Evolutionary conservation across 371 early-diverging fungal species (phyloP), one percentile per base, ranked within the genome.

Genomic region (Actinomucor elegans): DNA sequence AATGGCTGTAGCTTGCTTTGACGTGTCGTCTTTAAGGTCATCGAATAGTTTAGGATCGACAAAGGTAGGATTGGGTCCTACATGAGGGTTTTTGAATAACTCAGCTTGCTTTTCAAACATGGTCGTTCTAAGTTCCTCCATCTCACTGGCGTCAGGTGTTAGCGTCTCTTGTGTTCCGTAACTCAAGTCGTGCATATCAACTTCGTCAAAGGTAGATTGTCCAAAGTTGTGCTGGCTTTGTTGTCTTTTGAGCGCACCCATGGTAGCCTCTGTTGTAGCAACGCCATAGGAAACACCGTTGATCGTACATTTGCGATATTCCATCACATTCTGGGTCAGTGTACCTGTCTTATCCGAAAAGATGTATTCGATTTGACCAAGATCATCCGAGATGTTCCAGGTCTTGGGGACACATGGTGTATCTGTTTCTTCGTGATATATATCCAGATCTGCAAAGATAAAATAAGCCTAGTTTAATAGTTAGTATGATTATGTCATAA

Each of bases 271-370:
- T 0, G 73, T 73, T 5, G 58, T 54, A 4, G 69, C 84, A 15
- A 78, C 52, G 41, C 94, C 94, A 52, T 93, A 94, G 0, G 89
- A 78, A 29, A 83, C 70, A 8, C 96, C 94, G 34, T 87, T 83
- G 54, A 96, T 91, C 1, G 92, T 87, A 61, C 94, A 94, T 57
- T 90, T 91, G 52, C 83, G 77, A 52, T 86, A 82, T 56, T 84
- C 83, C 92, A 91, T 91, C 9, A 88, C 84, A 53, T 91, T 91
- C 55, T 89, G 85, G 0, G 92, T 91, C 38, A 91, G 57, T 5
- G 92, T 91, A 1, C 92, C 92, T 0, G 92, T 89, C 59, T 98
- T 98, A 77, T 98, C 98, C n/a, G 92, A 90, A 55, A 98, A 92
- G n/a, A 98, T 83, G 75, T 94, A 97, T 57, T 96, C 92, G 54